Conservation (phyloP, 371 early-diverging fungal genomes). For the Chytridiales sp. region DNA sequence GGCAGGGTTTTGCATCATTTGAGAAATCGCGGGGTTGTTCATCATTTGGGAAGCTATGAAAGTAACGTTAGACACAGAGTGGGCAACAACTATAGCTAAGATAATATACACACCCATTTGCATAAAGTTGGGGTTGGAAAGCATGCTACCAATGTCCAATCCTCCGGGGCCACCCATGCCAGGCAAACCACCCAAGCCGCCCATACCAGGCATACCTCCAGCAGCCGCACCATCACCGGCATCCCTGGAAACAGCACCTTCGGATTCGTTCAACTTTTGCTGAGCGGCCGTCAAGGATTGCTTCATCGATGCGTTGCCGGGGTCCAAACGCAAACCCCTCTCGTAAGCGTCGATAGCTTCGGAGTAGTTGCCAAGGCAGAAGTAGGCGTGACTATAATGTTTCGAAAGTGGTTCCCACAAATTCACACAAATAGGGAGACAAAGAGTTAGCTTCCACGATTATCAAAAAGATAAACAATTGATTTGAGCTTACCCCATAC, state of each 20-base stretch:
- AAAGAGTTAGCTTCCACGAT: neutral
- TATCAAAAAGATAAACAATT: neutral
- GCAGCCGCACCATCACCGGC: conserved; percentile 52
- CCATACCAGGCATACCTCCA: conserved; percentile 60
- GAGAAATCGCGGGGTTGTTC: conserved; percentile 82
- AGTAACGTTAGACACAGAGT: neutral
- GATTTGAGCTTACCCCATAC: conserved; percentile 70
- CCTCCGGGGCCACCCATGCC: conserved; percentile 44
- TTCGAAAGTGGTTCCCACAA: too few species aligned
- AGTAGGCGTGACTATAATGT: conserved; percentile 85
- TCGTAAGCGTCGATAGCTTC: conserved; percentile 90
- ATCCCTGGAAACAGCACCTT: conserved; percentile 28
- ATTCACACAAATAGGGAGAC: neutral
- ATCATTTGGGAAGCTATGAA: conserved; percentile 82
- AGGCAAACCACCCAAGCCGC: conserved; percentile 8
- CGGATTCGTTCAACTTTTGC: conserved; percentile 43
- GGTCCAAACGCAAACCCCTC: conserved; percentile 88
- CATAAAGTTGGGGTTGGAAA: conserved; percentile 92
- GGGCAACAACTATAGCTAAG: neutral
- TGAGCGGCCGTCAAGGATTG: conserved; percentile 43
- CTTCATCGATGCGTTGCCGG: conserved; percentile 68
- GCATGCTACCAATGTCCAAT: conserved; percentile 67
- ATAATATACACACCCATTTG: conserved; percentile 58
- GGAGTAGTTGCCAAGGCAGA: conserved; percentile 74
- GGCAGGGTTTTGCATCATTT: conserved; percentile 87